Conservation (phyloP, 208 protist genomes). For the Herpetomonas samuelpessoai region DNA sequence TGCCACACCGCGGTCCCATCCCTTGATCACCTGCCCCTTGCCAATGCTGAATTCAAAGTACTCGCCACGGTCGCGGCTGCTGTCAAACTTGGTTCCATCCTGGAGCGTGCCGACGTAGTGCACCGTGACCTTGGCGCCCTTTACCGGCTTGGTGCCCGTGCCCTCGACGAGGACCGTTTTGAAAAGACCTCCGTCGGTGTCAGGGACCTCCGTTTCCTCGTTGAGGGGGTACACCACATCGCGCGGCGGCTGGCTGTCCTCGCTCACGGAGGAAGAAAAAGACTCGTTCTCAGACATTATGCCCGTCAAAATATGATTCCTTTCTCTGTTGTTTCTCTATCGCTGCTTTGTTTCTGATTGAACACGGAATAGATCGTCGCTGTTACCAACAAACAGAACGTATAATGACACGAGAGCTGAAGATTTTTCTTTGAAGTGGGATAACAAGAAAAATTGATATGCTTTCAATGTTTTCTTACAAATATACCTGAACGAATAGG, state of each 20-base stretch:
- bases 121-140: slow-evolving; percentile 82
- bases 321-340: no score
- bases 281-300: no score
- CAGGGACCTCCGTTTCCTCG: slow-evolving; percentile 68
- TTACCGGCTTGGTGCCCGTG: slow-evolving; percentile 57
- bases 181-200: slow-evolving; percentile 61
- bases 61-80: slow-evolving; percentile 75
- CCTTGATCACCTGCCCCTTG: slow-evolving; percentile 89
- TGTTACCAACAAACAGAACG: no score
- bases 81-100: slow-evolving; percentile 90
- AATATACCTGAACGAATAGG: no score
- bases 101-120: slow-evolving; percentile 90
- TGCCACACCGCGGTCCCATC: slow-evolving; percentile 89
- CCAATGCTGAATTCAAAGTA: slow-evolving; percentile 88
- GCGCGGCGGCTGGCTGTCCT: slow-evolving; percentile 61
- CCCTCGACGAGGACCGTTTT: slow-evolving; percentile 85
- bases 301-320: no score
- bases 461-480: no score
- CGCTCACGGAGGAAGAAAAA: slow-evolving; percentile 19
- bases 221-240: slow-evolving; percentile 75
- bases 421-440: no score
- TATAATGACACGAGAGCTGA: no score
- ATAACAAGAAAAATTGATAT: no score
- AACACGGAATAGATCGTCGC: no score
- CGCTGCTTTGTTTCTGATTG: no score